Percentiles rank a stretch among this genome's conserved stretches.
Evolutionary conservation across 2,329 filamentous ascomycete species (phyloP).

Genomic region (Botrytis medusae): DNA sequence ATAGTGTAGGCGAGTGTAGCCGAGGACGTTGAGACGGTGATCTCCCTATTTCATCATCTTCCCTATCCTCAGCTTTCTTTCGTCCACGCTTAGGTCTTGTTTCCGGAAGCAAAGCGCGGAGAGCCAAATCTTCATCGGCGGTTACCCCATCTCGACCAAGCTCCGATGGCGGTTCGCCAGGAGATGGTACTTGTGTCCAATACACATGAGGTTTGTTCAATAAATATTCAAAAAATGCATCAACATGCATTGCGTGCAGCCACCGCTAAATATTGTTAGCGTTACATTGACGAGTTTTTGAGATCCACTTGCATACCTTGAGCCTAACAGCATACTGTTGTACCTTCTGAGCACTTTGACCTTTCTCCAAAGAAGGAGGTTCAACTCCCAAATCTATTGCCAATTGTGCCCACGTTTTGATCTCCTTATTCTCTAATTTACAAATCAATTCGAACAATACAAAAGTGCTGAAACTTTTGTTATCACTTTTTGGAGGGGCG

Average conservation of each 20-base stretch:
- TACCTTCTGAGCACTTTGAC: slow-evolving; percentile 88
- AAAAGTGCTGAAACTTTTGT: slow-evolving; percentile 80
- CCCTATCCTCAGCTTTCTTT: slow-evolving; percentile 59
- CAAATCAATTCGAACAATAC: slow-evolving; percentile 75
- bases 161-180: slow-evolving; percentile 61
- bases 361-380: slow-evolving; percentile 75
- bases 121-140: slow-evolving; percentile 83
- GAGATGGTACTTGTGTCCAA: slow-evolving; percentile 71
- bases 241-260: slow-evolving; percentile 96
- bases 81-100: slow-evolving; percentile 62
- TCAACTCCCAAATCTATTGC: slow-evolving; percentile 87
- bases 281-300: slow-evolving; percentile 4
- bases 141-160: slow-evolving; percentile 77
- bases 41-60: slow-evolving; percentile 54
- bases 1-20: slow-evolving; percentile 52
- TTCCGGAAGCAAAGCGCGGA: slow-evolving; percentile 80
- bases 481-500: slow-evolving; percentile 79
- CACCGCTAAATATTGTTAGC: slow-evolving; percentile 61
- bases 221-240: slow-evolving; percentile 91
- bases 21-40: slow-evolving; percentile 61
- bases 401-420: slow-evolving; percentile 91
- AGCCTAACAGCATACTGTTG: slow-evolving; percentile 91
- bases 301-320: slow-evolving; percentile 61
- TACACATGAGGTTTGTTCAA: slow-evolving; percentile 76
- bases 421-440: slow-evolving; percentile 75